Evolutionary conservation across 208 protist genomes (phyloP).

Genomic region (Phytomonas sp.): DNA sequence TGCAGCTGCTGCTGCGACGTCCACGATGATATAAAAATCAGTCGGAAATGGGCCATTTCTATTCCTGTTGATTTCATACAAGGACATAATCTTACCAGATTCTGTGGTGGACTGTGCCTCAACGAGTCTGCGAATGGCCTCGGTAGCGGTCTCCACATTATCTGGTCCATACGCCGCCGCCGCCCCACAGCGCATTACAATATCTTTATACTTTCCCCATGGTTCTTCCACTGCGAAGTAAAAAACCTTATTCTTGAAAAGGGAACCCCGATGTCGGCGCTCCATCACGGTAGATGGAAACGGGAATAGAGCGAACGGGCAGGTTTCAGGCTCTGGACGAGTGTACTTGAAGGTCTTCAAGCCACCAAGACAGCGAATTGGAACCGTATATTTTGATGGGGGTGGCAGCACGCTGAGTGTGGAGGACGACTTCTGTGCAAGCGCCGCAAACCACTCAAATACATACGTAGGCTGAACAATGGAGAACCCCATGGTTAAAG

Average conservation of each 20-base stretch:
- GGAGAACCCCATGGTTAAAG: constrained; percentile 62
- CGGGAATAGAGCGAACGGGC: constrained; percentile 65
- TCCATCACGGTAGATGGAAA: constrained; percentile 44
- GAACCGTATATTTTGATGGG: constrained; percentile 50
- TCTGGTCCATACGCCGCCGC: constrained; percentile 18
- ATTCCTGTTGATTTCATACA: background rate
- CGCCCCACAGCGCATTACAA: constrained; percentile 27
- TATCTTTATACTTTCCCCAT: constrained; percentile 30
- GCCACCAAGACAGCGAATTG: constrained; percentile 27
- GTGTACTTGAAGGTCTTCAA: constrained; percentile 36
- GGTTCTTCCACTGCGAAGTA: constrained; percentile 44
- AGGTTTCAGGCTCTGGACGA: constrained; percentile 58
- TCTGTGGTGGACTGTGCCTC: constrained; percentile 13
- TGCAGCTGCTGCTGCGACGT: constrained; percentile 28
- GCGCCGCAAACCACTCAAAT: constrained; percentile 67
- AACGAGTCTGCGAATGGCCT: constrained; percentile 21
- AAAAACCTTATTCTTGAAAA: constrained; percentile 40
- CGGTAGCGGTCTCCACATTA: constrained; percentile 17
- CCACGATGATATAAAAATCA: constrained; percentile 55
- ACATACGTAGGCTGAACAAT: constrained; percentile 65
- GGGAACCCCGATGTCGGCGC: constrained; percentile 25
- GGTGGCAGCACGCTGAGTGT: constrained; percentile 60
- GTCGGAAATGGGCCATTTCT: constrained; percentile 7
- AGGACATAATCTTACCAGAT: no score
- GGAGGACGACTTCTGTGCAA: constrained; percentile 39